Percentiles rank a stretch among this genome's conserved stretches.
Conservation (phyloP, 2,329 filamentous ascomycete species). For the Alternaria incomplexa region DNA sequence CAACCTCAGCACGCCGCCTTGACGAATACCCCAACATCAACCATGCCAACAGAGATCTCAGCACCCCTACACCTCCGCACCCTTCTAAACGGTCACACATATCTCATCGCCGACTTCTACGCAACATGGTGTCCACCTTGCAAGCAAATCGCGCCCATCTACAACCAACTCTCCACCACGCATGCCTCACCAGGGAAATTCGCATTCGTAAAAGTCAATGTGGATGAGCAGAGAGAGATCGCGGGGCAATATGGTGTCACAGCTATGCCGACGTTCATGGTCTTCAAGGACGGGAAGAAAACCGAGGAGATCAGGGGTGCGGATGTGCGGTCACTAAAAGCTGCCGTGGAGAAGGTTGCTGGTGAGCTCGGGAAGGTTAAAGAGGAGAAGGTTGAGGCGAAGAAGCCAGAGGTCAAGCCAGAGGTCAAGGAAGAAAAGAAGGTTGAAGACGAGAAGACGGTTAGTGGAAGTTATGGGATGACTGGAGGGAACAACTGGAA, state of each 20-base stretch:
- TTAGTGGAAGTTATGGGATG: slow-evolving; percentile 45
- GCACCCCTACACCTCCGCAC: slow-evolving; percentile 44
- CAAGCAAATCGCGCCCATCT: slow-evolving; percentile 60
- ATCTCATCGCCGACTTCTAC: slow-evolving; percentile 59
- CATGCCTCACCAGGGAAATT: slow-evolving; percentile 54
- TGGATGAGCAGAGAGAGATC: slow-evolving; percentile 59
- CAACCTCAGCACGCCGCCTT: background rate
- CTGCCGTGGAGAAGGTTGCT: slow-evolving; percentile 27
- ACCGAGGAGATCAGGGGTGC: slow-evolving; percentile 39
- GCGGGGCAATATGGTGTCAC: slow-evolving; percentile 57
- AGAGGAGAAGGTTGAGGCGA: slow-evolving; percentile 9
- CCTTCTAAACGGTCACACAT: slow-evolving; percentile 42
- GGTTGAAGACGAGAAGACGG: slow-evolving; percentile 34
- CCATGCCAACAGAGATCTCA: slow-evolving; percentile 42
- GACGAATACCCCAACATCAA: background rate
- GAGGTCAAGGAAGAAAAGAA: slow-evolving; percentile 3
- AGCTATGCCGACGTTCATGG: slow-evolving; percentile 50
- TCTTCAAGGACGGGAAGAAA: slow-evolving; percentile 42
- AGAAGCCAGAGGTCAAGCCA: slow-evolving; percentile 11
- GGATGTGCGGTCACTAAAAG: slow-evolving; percentile 35
- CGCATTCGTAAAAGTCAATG: slow-evolving; percentile 62
- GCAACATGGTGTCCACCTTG: slow-evolving; percentile 65
- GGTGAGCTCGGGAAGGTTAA: slow-evolving; percentile 15
- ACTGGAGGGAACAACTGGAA: slow-evolving; percentile 36
- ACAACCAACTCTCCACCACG: slow-evolving; percentile 58